Evolutionary conservation across 495 filamentous ascomycete genomes (phyloP).

Genomic region (Hypomontagnella submonticulosa): DNA sequence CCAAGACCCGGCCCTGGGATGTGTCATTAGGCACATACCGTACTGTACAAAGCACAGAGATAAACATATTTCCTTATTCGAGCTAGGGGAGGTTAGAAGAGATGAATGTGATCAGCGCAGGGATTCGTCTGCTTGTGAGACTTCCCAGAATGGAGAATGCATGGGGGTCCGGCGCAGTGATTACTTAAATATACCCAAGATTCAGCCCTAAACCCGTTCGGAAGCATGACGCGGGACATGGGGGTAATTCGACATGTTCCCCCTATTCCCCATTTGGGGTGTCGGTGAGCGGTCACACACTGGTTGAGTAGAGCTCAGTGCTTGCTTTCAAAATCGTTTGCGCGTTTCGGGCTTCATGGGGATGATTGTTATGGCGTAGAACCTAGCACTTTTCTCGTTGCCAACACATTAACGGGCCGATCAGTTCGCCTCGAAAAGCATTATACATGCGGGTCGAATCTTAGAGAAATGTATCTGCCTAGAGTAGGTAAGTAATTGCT

Average conservation of each 20-base stretch:
- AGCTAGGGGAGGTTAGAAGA: slow-evolving; percentile 14
- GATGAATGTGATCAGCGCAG: slow-evolving; percentile 41
- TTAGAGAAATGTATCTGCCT: slow-evolving; percentile 25
- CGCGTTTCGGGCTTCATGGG: slow-evolving; percentile 30
- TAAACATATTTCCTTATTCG: slow-evolving; percentile 36
- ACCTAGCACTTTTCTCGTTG: slow-evolving; percentile 21
- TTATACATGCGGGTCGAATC: slow-evolving; percentile 10
- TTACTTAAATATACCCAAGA: slow-evolving; percentile 35
- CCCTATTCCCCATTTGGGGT: slow-evolving; percentile 32
- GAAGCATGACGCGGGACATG: slow-evolving; percentile 40
- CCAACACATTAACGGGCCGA: slow-evolving; percentile 24
- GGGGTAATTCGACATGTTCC: slow-evolving; percentile 11
- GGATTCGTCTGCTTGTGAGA: slow-evolving; percentile 28
- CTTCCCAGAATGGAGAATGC: slow-evolving; percentile 27
- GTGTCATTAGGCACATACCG: slow-evolving; percentile 9
- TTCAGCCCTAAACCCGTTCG: slow-evolving; percentile 44
- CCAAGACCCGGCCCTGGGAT: slow-evolving; percentile 18
- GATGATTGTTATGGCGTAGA: slow-evolving; percentile 15
- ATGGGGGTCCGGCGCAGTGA: slow-evolving; percentile 27
- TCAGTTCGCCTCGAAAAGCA: slow-evolving; percentile 10
- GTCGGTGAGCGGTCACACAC: slow-evolving; percentile 40
- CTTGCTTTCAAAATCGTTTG: slow-evolving; percentile 13
- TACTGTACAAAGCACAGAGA: no score
- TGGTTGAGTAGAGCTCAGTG: slow-evolving; percentile 11
- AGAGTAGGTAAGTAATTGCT: slow-evolving; percentile 30